Percentiles rank a stretch among this genome's conserved stretches.
Conservation (phyloP, 345 rosid species). For the Citrus sinensis region DVS_A1.0 CM039165.1:26675001-26675500, state of each 20-base stretch:
- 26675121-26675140: neutral
- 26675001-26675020: neutral
- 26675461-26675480: neutral
- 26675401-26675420: neutral
- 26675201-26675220: conserved; percentile 67
- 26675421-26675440: neutral
- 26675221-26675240: conserved; percentile 78
- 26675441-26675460: neutral
- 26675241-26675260: conserved; percentile 84
- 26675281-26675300: conserved; percentile 83
- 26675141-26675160: neutral
- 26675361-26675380: neutral
- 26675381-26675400: neutral
- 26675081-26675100: neutral
- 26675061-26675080: neutral
- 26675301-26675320: conserved; percentile 72
- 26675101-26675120: neutral
- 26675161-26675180: neutral
- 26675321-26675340: conserved; percentile 93
- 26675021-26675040: neutral
- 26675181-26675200: conserved; percentile 8
- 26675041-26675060: neutral
- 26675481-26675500: neutral
- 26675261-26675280: conserved; percentile 68
- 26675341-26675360: conserved; percentile 19